Conservation (phyloP, 2,329 filamentous ascomycete genomes). For the Alternaria dauci region DNA sequence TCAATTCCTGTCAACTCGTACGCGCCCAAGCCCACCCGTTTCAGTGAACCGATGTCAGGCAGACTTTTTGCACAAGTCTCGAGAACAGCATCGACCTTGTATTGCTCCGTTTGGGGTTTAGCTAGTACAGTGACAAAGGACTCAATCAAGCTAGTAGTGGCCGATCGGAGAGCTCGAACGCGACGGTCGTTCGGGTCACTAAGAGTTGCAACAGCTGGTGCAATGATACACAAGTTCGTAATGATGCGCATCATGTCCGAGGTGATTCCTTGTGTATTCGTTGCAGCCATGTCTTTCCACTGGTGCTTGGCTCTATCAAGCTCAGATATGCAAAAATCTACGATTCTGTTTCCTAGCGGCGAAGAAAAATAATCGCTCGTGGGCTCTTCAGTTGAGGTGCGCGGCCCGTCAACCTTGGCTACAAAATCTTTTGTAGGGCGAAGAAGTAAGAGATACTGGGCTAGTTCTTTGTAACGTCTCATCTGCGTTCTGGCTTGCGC, state of each 20-base stretch:
- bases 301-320: conserved; percentile 55
- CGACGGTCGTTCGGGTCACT: conserved; percentile 32
- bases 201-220: conserved; percentile 42
- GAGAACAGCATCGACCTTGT: conserved; percentile 55
- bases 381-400: conserved; percentile 10
- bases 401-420: conserved; percentile 1
- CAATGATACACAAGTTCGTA: conserved; percentile 59
- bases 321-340: conserved; percentile 58
- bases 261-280: conserved; percentile 58
- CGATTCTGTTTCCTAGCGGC: conserved; percentile 42
- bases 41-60: conserved; percentile 35
- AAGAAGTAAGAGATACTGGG: conserved; percentile 60
- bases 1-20: conserved; percentile 45
- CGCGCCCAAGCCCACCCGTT: conserved; percentile 17
- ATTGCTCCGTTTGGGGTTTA: conserved; percentile 51
- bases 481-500: conserved; percentile 56
- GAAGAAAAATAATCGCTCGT: conserved; percentile 30
- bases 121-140: conserved; percentile 48
- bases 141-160: conserved; percentile 34
- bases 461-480: conserved; percentile 52
- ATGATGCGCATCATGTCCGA: conserved; percentile 60
- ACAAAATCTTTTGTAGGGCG: conserved; percentile 22
- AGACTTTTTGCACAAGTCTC: conserved; percentile 46
- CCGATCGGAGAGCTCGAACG: conserved; percentile 29
- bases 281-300: conserved; percentile 54